Percentiles rank a stretch among this genome's conserved stretches.
phyloP scores from a whole-genome alignment of 2,329 filamentous ascomycete species.

The Fusarium bulbicola region DNA sequence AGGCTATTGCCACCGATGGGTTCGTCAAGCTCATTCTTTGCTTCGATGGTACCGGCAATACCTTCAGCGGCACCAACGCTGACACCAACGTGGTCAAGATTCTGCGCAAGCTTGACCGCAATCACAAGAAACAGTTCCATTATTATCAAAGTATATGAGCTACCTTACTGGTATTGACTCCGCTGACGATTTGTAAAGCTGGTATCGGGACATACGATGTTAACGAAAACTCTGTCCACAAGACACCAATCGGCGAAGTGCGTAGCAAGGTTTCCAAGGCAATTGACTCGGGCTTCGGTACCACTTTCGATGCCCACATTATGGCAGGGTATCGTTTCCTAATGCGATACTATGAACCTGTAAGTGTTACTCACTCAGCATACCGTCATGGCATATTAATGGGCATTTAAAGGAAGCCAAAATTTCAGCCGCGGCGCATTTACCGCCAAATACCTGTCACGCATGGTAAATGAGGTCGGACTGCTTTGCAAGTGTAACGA shows the following conservation, averaged over 20 bases:
- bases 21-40: slow-evolving; percentile 54
- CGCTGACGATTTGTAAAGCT: slow-evolving; percentile 39
- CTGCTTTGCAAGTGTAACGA: too few relatives aligned
- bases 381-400: too few relatives aligned
- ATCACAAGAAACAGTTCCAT: slow-evolving; percentile 54
- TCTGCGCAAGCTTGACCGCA: slow-evolving; percentile 55
- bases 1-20: not conserved
- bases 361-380: slow-evolving; percentile 16
- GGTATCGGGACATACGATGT: slow-evolving; percentile 61
- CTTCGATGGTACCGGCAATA: slow-evolving; percentile 60
- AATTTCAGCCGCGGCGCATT: too few relatives aligned
- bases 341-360: slow-evolving; percentile 60
- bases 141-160: slow-evolving; percentile 58
- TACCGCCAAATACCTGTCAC: too few relatives aligned
- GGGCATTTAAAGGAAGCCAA: accelerated
- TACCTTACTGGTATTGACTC: accelerated
- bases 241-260: slow-evolving; percentile 46
- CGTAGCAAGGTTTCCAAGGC: slow-evolving; percentile 49
- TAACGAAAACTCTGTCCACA: slow-evolving; percentile 52
- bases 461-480: too few relatives aligned
- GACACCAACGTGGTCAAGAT: slow-evolving; percentile 56
- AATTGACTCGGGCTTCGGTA: slow-evolving; percentile 55
- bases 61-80: slow-evolving; percentile 53
- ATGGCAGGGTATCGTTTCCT: slow-evolving; percentile 62
- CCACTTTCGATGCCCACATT: slow-evolving; percentile 60